These are phyloP conservation scores for button mushroom (Agaricus bisporus) DNA, from an alignment of 768 basidiomycete genomes.

Conservation along the genomic window DNA sequence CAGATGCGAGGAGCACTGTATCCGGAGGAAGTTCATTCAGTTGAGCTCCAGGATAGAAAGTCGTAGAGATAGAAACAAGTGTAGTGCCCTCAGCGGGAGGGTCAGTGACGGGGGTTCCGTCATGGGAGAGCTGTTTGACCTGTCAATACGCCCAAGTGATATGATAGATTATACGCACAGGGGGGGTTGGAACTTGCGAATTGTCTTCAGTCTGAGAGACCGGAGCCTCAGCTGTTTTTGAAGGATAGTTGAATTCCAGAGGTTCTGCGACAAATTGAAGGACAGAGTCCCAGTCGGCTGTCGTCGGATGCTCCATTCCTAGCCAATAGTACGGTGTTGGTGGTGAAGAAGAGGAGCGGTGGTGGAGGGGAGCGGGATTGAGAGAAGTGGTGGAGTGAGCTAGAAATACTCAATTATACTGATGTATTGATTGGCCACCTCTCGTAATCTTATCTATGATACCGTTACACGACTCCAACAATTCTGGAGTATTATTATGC, in stretches of 20 bases:
- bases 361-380: not conserved
- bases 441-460: constrained; percentile 11
- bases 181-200: constrained; percentile 58
- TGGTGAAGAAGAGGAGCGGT: constrained; percentile 13
- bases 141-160: not conserved
- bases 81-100: constrained; percentile 28
- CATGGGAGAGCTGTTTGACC: constrained; percentile 34
- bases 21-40: constrained; percentile 53
- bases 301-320: constrained; percentile 24
- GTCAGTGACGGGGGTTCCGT: constrained; percentile 37
- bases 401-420: not conserved
- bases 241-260: constrained; percentile 30
- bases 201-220: constrained; percentile 14
- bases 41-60: constrained; percentile 69
- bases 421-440: not conserved
- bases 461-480: not conserved
- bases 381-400: constrained; percentile 8
- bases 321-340: constrained; percentile 5
- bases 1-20: constrained; percentile 60
- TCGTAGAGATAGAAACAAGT: constrained; percentile 74
- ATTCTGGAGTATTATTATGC: not conserved
- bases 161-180: constrained; percentile 32
- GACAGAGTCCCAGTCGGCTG: constrained; percentile 54
- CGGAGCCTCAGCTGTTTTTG: constrained; percentile 28
- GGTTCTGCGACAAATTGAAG: constrained; percentile 53